A percentile compares a stretch with the other conserved stretches of the same genome.
phyloP scores from a whole-genome alignment of 768 basidiomycete genomes.

The Kwoniella dendrophila region DNA sequence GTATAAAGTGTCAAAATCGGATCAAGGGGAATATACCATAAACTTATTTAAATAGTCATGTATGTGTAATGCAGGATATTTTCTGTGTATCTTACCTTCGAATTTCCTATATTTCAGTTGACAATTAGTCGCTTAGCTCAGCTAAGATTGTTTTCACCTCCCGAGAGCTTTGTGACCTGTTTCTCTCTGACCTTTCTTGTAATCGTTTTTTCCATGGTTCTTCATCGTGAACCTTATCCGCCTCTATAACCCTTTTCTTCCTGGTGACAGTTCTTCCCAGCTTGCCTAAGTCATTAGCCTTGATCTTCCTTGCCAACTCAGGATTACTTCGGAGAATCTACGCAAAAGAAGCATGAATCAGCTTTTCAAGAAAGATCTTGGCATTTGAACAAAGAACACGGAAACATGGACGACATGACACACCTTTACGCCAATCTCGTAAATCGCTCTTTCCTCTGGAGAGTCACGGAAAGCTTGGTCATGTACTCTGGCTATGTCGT shows the following conservation, averaged over 20 bases:
- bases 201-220: conserved; percentile 45
- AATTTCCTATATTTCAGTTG: background rate
- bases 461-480: conserved; percentile 42
- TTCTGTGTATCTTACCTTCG: background rate
- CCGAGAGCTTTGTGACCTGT: background rate
- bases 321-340: conserved; percentile 42
- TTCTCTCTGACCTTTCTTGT: conserved; percentile 22
- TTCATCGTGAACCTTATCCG: conserved; percentile 26
- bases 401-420: conserved; percentile 12
- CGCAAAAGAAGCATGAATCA: background rate
- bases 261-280: conserved; percentile 9
- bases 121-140: conserved; percentile 38
- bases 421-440: conserved; percentile 45
- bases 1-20: background rate
- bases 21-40: background rate
- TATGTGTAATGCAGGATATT: conserved; percentile 18
- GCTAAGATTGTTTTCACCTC: conserved; percentile 21
- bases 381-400: too few relatives aligned
- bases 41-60: too few relatives aligned
- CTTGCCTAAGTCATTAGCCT: conserved; percentile 50
- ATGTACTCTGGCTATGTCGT: conserved; percentile 34
- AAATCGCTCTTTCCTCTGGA: conserved; percentile 42
- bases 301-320: conserved; percentile 34
- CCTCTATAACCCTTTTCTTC: conserved; percentile 9
- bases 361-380: too few relatives aligned